A percentile compares a stretch with the other conserved stretches of the same genome.
Conservation (phyloP, 192 early-diverging fungal species). For the Mortierella alpina region DNA sequence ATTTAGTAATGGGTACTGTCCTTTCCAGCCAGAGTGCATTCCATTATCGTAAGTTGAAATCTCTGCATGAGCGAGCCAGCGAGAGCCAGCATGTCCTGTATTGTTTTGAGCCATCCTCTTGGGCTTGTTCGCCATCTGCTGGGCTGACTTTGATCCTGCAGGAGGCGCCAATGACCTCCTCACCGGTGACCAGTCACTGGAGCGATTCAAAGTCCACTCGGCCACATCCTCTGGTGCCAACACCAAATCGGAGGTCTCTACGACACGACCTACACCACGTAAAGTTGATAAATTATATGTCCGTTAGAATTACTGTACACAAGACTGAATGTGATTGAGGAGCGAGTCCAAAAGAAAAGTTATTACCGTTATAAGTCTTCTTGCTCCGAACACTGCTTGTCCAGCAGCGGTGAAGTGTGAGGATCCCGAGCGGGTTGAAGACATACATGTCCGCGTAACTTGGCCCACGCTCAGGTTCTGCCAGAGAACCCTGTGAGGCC, state of each 20-base stretch:
- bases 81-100: conserved; percentile 11
- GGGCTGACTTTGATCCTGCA: neutral
- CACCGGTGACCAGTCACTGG: conserved; percentile 60
- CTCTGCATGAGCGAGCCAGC: conserved; percentile 64
- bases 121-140: conserved; percentile 1
- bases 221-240: conserved; percentile 67
- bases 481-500: conserved; percentile 44
- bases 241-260: conserved; percentile 61
- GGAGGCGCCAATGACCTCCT: conserved; percentile 33
- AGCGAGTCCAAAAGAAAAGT: neutral
- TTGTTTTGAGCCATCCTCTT: conserved; percentile 21
- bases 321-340: neutral
- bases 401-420: conserved; percentile 68
- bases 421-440: conserved; percentile 65
- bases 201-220: conserved; percentile 64
- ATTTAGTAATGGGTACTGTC: conserved; percentile 47
- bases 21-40: conserved; percentile 52
- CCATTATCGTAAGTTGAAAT: conserved; percentile 62
- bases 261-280: conserved; percentile 37
- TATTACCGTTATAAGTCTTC: conserved; percentile 56
- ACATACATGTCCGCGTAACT: conserved; percentile 63
- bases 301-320: neutral
- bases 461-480: conserved; percentile 50
- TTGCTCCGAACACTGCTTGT: conserved; percentile 56
- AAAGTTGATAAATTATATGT: neutral